Conservation (phyloP, 371 early-diverging fungal species). For the Syncephalastrum racemosum region DNA sequence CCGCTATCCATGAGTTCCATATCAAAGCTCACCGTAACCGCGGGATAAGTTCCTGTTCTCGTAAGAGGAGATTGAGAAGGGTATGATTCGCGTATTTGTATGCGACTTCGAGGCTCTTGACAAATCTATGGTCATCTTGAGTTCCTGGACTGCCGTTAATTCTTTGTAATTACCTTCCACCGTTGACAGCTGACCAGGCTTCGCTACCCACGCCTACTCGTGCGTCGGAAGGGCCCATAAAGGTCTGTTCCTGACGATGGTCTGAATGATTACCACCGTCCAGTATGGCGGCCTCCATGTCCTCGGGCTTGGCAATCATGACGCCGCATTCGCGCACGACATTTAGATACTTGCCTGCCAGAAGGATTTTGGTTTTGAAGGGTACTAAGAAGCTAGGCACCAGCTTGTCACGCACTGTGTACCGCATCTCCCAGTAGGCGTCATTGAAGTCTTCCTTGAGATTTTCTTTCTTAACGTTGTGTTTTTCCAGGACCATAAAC, state of each 20-base stretch:
- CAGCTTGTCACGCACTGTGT: conserved; percentile 59
- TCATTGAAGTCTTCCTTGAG: conserved; percentile 76
- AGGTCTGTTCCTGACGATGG: background rate
- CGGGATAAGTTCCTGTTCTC: conserved; percentile 70
- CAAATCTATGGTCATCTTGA: conserved; percentile 44
- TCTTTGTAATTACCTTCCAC: conserved; percentile 48
- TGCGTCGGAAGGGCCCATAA: background rate
- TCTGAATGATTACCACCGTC: conserved; percentile 11
- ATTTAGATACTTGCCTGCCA: conserved; percentile 93
- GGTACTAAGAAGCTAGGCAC: conserved; percentile 81
- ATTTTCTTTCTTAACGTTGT: conserved; percentile 59
- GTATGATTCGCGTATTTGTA: conserved; percentile 76
- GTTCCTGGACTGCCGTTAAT: background rate
- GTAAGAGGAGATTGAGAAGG: conserved; percentile 66
- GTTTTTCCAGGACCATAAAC: conserved; percentile 82
- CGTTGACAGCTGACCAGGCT: conserved; percentile 57
- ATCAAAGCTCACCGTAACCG: conserved; percentile 58
- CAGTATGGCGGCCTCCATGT: conserved; percentile 32
- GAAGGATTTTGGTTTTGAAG: conserved; percentile 74
- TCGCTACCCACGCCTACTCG: conserved; percentile 30
- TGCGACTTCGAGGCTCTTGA: conserved; percentile 72
- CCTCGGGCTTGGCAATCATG: conserved; percentile 47
- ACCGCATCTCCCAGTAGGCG: conserved; percentile 83
- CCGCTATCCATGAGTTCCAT: background rate
- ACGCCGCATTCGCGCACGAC: conserved; percentile 87